Base-by-base conservation (phyloP, 228 moss, liverwort and hornwort genomes). In the Sphagnum fallax region DNA sequence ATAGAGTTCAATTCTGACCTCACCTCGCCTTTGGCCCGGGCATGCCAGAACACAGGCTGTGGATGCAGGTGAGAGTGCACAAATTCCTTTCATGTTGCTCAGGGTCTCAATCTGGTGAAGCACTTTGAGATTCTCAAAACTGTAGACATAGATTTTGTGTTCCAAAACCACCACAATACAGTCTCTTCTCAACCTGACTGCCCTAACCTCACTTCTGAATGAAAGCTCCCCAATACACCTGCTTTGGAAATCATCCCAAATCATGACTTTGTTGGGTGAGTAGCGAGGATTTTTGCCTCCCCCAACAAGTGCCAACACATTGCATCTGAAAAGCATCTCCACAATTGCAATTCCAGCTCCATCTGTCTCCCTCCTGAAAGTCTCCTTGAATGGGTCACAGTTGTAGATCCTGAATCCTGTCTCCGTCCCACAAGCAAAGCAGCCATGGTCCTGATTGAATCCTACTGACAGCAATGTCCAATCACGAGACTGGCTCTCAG, bases 181-280 rank as follows among this genome's bases (percentile, higher is more conserved):
- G 69, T 98, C 98, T 66, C 92, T 84, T 18, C 94, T 87, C 64
- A 98, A 83, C 16, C 93, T 82, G 52, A 98, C 92, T 14, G 98
- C 90, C 67, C 94, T 87, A 67, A 98, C 91, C 69, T 89, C 97
- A 15, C 89, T 93, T 75, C 97, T 79, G 74, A 98, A 98, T 4
- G 97, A 98, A 53, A 98, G 92, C 69, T 98, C 93, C 61, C 97
- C 97, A 50, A 98, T 98, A 65, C 93, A 98, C 74, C 90, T 85
- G 75, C 90, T 93, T 70, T 93, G 97, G 75, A 93, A 91, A 63
- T 98, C 97, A 76, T 98, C 97, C 97, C 97, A 93, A 67, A 98
- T 93, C 97, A 98, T 98, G 13, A 98, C 97, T 81, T 98, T 98
- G 70, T 93, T 98, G 48, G 93, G 93, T 60, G 93, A 89, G 71